These are phyloP conservation scores for Phlegmacium glaucopus DNA, from an alignment of 768 basidiomycete species.

Conservation along the genomic window DNA sequence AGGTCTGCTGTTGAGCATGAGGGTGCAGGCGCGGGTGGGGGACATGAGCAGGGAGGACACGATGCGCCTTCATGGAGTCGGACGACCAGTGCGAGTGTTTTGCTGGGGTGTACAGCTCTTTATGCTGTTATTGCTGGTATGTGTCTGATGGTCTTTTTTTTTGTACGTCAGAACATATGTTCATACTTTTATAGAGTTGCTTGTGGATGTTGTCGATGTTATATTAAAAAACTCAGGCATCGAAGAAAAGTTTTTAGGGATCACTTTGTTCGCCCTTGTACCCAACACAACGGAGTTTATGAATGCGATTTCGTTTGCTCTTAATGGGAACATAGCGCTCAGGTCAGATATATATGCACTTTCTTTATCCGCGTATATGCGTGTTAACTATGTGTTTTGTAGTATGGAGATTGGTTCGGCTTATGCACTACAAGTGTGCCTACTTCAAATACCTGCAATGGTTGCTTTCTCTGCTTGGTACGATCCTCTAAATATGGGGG, in stretches of 20 bases:
- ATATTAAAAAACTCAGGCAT: constrained; percentile 88
- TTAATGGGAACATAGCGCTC: constrained; percentile 95
- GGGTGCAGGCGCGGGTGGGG: no score
- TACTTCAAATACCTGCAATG: constrained; percentile 98
- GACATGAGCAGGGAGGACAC: constrained; percentile 79
- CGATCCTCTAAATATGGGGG: constrained; percentile 80
- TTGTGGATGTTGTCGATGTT: constrained; percentile 94
- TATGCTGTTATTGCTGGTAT: constrained; percentile 95
- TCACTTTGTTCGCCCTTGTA: constrained; percentile 95
- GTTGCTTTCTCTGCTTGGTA: constrained; percentile 98
- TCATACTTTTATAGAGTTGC: constrained; percentile 58
- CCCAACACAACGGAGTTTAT: constrained; percentile 99
- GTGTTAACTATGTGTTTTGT: no score
- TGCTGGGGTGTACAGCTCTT: constrained; percentile 84
- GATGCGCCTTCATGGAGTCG: constrained; percentile 98
- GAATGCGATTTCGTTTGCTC: constrained; percentile 97
- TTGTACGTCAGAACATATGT: background rate
- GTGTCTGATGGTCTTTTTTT: constrained; percentile 20
- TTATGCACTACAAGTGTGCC: constrained; percentile 96
- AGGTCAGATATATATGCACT: constrained; percentile 51
- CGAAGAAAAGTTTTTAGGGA: constrained; percentile 95
- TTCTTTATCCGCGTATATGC: background rate
- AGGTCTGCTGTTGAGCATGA: constrained; percentile 46
- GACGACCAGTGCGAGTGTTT: constrained; percentile 81
- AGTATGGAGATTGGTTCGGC: constrained; percentile 99